phyloP scores from a whole-genome alignment of 2,329 filamentous ascomycete genomes.

The Chalaropsis thielavioides region DNA sequence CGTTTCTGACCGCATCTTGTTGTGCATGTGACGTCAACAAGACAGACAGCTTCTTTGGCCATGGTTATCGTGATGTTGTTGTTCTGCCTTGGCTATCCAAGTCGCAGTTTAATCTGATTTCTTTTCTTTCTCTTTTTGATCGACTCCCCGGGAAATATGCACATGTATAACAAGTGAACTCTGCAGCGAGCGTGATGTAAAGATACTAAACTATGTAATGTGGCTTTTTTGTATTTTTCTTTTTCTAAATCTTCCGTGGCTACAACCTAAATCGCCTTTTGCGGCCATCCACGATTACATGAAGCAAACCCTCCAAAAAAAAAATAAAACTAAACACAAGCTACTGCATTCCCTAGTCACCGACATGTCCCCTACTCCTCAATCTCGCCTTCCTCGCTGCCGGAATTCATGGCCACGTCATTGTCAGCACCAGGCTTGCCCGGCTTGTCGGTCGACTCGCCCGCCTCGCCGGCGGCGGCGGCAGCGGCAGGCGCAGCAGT shows the following conservation, averaged over 20 bases:
- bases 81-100: not conserved
- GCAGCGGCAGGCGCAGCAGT: not conserved
- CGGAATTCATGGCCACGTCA: conserved; percentile 45
- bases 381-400: conserved; percentile 96
- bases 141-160: not conserved
- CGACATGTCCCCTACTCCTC: conserved; percentile 43
- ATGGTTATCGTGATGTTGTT: not conserved
- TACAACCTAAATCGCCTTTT: not conserved
- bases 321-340: not conserved
- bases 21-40: not conserved
- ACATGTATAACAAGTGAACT: not conserved
- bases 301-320: not conserved
- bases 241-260: not conserved
- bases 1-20: not conserved
- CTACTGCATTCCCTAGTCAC: not conserved
- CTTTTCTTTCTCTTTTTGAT: not conserved
- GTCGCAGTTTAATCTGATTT: not conserved
- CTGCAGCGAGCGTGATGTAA: too few relatives aligned
- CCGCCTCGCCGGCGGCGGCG: not conserved
- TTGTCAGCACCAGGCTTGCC: not conserved
- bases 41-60: not conserved
- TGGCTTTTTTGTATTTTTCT: not conserved
- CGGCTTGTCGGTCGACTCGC: not conserved
- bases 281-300: not conserved
- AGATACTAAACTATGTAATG: not conserved